Conservation (phyloP, 2,329 filamentous ascomycete species). For the Pseudocercospora eumusae region DNA sequence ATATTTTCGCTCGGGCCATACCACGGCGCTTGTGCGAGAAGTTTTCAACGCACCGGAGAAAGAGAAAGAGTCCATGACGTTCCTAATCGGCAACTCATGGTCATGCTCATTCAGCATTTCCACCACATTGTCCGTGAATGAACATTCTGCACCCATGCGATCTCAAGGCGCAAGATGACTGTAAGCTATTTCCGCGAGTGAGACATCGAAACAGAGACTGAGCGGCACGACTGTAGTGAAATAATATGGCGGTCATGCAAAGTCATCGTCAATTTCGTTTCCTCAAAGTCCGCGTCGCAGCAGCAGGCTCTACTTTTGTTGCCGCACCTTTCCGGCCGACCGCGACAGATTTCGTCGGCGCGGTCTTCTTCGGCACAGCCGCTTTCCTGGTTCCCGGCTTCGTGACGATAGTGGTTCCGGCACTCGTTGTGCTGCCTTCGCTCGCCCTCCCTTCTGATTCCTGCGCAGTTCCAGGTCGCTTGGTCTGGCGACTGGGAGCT, state of each 20-base stretch:
- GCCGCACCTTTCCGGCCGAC: constrained; percentile 46
- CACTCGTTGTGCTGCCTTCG: constrained; percentile 63
- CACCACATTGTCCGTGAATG: not conserved
- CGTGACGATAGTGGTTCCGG: constrained; percentile 60
- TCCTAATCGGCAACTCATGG: not conserved
- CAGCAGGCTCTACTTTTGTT: constrained; percentile 31
- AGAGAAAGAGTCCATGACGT: not conserved
- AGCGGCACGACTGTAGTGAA: not conserved
- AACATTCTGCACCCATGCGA: not conserved
- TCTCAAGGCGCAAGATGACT: not conserved
- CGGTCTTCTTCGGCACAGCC: constrained; percentile 22
- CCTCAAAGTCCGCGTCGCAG: constrained; percentile 36
- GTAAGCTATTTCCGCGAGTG: not conserved
- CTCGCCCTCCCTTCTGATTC: constrained; percentile 46
- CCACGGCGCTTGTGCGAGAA: not conserved
- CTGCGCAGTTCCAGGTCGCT: constrained; percentile 44
- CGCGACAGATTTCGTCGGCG: constrained; percentile 41
- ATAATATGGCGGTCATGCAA: not conserved
- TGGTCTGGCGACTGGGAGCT: constrained; percentile 62
- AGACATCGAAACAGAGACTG: not conserved
- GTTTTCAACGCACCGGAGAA: not conserved
- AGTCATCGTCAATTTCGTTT: constrained; percentile 34
- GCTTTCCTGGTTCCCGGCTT: constrained; percentile 40
- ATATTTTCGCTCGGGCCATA: not conserved
- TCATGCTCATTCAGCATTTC: not conserved